Evolutionary conservation across 805 yeast genomes (phyloP).

Genomic region (Suhomyces faveliae): DNA sequence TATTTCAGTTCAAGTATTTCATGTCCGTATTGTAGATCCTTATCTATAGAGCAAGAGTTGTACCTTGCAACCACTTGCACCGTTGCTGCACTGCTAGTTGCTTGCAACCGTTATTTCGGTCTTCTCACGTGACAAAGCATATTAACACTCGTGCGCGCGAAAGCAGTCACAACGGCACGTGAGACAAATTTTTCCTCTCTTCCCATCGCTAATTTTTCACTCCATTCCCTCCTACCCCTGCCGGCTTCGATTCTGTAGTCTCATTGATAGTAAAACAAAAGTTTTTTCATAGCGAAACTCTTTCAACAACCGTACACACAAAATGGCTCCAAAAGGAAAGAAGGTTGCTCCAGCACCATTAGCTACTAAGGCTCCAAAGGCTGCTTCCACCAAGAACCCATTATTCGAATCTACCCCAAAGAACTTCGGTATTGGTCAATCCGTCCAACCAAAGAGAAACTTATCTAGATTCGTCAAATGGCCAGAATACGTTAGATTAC

Average conservation of each 20-base stretch:
- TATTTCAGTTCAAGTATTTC: neutral
- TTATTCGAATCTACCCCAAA: conserved; percentile 86
- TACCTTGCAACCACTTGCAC: neutral
- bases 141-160: neutral
- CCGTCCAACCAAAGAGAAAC: conserved; percentile 93
- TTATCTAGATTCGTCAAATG: conserved; percentile 96
- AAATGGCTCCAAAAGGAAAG: conserved; percentile 51
- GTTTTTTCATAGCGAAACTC: conserved; percentile 2
- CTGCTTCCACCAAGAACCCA: conserved; percentile 62
- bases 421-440: conserved; percentile 96
- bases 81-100: too few species aligned
- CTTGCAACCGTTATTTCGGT: too few species aligned
- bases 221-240: neutral
- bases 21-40: too few species aligned
- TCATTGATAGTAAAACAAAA: neutral
- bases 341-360: conserved; percentile 99
- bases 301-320: conserved; percentile 9
- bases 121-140: too few species aligned
- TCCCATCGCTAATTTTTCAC: conserved; percentile 4
- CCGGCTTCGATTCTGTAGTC: conserved; percentile 1
- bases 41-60: too few species aligned
- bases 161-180: conserved; percentile 4
- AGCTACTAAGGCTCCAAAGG: conserved; percentile 59
- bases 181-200: neutral
- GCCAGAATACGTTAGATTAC: conserved; percentile 98